phyloP scores from a whole-genome alignment of 805 yeast genomes.

The Starmerella cellae region DNA sequence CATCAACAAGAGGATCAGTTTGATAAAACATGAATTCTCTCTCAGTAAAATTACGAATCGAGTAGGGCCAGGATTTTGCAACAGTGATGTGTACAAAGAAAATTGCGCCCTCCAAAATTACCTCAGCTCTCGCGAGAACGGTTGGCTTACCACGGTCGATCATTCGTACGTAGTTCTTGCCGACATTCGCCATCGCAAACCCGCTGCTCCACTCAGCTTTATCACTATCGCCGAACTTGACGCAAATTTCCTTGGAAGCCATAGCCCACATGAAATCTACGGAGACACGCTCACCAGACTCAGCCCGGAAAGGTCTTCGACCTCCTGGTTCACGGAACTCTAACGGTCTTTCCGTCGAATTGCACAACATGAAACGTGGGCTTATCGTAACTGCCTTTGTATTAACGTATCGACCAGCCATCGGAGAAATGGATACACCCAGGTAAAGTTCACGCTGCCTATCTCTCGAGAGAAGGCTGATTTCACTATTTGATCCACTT shows the following conservation, averaged over 20 bases:
- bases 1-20: conserved; percentile 56
- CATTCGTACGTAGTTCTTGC: conserved; percentile 63
- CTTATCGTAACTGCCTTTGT: conserved; percentile 66
- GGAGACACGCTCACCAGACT: conserved; percentile 38
- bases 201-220: conserved; percentile 75
- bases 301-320: conserved; percentile 24
- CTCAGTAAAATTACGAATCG: conserved; percentile 80
- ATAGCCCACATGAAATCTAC: conserved; percentile 40
- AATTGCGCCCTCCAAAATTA: conserved; percentile 67
- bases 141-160: conserved; percentile 45
- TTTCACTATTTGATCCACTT: conserved; percentile 65
- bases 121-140: conserved; percentile 54
- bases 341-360: conserved; percentile 43
- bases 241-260: conserved; percentile 20
- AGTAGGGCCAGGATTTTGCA: conserved; percentile 85
- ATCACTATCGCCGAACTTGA: conserved; percentile 34
- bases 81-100: conserved; percentile 61
- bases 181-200: conserved; percentile 69
- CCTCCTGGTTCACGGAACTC: conserved; percentile 26
- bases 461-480: conserved; percentile 29
- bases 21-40: conserved; percentile 79
- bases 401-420: conserved; percentile 66
- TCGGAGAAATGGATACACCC: conserved; percentile 56
- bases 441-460: conserved; percentile 46
- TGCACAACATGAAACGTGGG: conserved; percentile 70